Evolutionary conservation across 306 rosid genomes (phyloP).

Genomic region (Quercus variabilis): DNA sequence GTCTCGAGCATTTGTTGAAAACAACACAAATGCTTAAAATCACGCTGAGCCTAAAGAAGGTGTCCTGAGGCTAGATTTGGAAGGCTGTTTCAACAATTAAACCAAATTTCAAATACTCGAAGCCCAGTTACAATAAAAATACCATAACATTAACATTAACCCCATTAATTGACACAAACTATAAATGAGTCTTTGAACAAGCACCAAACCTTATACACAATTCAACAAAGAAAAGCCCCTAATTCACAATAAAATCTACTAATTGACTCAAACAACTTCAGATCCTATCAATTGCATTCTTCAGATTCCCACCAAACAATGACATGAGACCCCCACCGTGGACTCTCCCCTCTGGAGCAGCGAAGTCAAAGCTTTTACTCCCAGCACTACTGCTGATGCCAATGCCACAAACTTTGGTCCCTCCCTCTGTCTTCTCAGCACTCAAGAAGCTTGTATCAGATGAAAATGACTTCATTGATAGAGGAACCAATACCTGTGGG

Average conservation of each 20-base stretch:
- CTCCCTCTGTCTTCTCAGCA: slow-evolving; percentile 44
- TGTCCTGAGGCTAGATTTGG: too few species aligned
- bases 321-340: slow-evolving; percentile 89
- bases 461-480: slow-evolving; percentile 56
- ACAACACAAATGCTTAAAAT: too few species aligned
- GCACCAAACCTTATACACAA: slow-evolving; percentile 55
- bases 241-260: slow-evolving; percentile 39
- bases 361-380: slow-evolving; percentile 38
- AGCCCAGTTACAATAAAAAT: slow-evolving; percentile 2
- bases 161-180: slow-evolving; percentile 38
- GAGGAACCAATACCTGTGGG: slow-evolving; percentile 81
- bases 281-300: slow-evolving; percentile 57
- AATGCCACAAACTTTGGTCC: slow-evolving; percentile 21
- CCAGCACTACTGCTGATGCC: slow-evolving; percentile 26
- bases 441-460: slow-evolving; percentile 41
- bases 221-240: slow-evolving; percentile 29
- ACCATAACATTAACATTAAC: slow-evolving; percentile 41
- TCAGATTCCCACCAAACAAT: slow-evolving; percentile 69
- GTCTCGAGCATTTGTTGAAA: too few species aligned
- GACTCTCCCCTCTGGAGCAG: slow-evolving; percentile 79
- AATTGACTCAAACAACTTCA: slow-evolving; percentile 20
- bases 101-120: too few species aligned
- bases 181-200: slow-evolving; percentile 36
- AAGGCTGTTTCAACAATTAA: too few species aligned
- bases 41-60: too few species aligned